Evolutionary conservation across 495 filamentous ascomycete genomes (phyloP).

Genomic region (Penicillium soppii): DNA sequence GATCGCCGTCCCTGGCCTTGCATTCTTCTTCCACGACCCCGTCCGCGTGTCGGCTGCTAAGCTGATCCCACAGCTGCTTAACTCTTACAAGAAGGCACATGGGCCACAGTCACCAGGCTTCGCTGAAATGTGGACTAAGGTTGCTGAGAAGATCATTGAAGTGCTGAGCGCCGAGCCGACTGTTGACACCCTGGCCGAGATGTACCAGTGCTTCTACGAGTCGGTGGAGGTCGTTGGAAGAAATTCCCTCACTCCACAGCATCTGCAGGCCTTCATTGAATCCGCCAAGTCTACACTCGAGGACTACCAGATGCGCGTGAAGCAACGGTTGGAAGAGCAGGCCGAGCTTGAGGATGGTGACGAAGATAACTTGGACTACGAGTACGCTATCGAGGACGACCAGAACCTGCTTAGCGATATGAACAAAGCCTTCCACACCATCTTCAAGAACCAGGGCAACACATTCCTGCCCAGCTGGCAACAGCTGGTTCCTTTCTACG

Average conservation of each 20-base stretch:
- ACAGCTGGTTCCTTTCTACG: constrained; percentile 77
- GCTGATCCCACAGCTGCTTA: constrained; percentile 89
- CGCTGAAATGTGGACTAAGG: constrained; percentile 75
- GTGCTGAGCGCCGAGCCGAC: constrained; percentile 93
- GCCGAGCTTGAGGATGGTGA: constrained; percentile 78
- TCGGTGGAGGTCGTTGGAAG: constrained; percentile 92
- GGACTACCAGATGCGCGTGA: constrained; percentile 87
- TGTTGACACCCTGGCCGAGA: constrained; percentile 94
- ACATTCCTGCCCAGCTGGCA: constrained; percentile 87
- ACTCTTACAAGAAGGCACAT: constrained; percentile 88
- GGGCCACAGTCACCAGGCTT: constrained; percentile 74
- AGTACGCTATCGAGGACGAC: constrained; percentile 93
- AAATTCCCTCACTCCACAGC: constrained; percentile 69
- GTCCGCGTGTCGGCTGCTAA: constrained; percentile 95
- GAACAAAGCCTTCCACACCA: constrained; percentile 99
- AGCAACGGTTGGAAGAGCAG: constrained; percentile 73
- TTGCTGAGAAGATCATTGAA: constrained; percentile 87
- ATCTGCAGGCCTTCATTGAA: constrained; percentile 86
- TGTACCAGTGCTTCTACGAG: constrained; percentile 99
- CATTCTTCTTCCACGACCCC: constrained; percentile 99
- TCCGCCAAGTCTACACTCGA: constrained; percentile 78
- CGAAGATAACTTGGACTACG: constrained; percentile 65
- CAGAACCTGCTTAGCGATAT: constrained; percentile 96
- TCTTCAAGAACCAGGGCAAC: constrained; percentile 92
- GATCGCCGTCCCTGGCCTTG: constrained; percentile 88